phyloP scores from a whole-genome alignment of 2,329 filamentous ascomycete species.

The Alternaria atra region DNA sequence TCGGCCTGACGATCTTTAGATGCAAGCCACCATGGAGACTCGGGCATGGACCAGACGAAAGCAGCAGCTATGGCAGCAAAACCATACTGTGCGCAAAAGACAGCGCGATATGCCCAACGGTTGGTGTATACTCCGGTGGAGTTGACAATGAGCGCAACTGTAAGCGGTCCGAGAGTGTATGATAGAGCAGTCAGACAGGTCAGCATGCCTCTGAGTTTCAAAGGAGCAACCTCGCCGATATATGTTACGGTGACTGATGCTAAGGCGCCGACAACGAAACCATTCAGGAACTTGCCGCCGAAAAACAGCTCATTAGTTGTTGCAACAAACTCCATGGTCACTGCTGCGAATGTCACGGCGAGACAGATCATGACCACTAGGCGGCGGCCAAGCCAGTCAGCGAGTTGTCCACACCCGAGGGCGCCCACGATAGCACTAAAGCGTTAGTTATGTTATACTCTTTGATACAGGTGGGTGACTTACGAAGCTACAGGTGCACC shows the following conservation, averaged over 20 bases:
- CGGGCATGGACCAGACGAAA: slow-evolving; percentile 38
- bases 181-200: slow-evolving; percentile 52
- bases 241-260: slow-evolving; percentile 53
- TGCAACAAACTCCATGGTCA: slow-evolving; percentile 55
- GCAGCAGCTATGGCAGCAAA: slow-evolving; percentile 48
- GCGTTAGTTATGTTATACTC: not conserved
- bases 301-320: slow-evolving; percentile 55
- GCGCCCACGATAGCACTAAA: slow-evolving; percentile 41
- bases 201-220: slow-evolving; percentile 52
- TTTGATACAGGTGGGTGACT: slow-evolving; percentile 9
- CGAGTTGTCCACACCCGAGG: slow-evolving; percentile 47
- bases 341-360: slow-evolving; percentile 49
- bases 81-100: slow-evolving; percentile 55
- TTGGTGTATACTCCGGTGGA: slow-evolving; percentile 48
- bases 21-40: slow-evolving; percentile 73
- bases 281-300: slow-evolving; percentile 56
- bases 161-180: slow-evolving; percentile 53
- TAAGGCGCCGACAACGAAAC: slow-evolving; percentile 53
- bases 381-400: slow-evolving; percentile 51
- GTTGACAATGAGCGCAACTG: slow-evolving; percentile 41
- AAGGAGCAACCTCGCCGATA: slow-evolving; percentile 52
- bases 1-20: slow-evolving; percentile 68
- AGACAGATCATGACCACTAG: slow-evolving; percentile 49
- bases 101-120: slow-evolving; percentile 55
- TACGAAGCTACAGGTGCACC: slow-evolving; percentile 55